Conservation (phyloP, 73 alveolate genomes). For the Paramecium sexaurelia region DNA sequence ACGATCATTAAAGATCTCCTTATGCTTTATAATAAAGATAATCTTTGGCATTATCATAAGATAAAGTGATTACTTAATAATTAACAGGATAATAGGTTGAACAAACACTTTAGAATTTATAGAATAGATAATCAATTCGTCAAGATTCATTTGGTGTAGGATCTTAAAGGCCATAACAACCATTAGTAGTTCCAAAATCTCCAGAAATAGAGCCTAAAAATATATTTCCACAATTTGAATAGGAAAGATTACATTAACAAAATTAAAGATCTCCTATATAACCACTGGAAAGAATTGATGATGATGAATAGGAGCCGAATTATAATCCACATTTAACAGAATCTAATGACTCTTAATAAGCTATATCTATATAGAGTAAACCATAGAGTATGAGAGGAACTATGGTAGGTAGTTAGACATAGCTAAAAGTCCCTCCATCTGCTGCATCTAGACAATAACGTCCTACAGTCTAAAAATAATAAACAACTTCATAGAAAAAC, state of each 20-base stretch:
- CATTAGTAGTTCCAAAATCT: background rate
- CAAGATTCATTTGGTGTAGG: conserved; percentile 12
- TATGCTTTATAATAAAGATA: conserved; percentile 27
- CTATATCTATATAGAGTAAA: background rate
- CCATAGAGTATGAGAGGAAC: conserved; percentile 9
- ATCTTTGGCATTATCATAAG: conserved; percentile 22
- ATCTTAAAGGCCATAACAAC: background rate
- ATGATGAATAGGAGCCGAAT: background rate
- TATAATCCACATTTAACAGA: background rate
- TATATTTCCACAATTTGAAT: background rate
- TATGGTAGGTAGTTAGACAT: conserved; percentile 3
- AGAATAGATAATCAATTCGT: background rate
- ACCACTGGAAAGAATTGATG: background rate
- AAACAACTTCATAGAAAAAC: background rate
- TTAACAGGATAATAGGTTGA: background rate
- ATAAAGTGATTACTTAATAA: background rate
- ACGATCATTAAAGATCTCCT: conserved; percentile 25
- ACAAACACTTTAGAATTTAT: background rate
- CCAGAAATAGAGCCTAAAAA: conserved; percentile 9
- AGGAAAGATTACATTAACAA: background rate
- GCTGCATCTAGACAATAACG: background rate
- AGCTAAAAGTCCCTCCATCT: conserved; percentile 19
- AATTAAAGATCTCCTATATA: background rate
- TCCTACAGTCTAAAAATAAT: background rate
- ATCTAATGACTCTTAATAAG: background rate